Base-by-base conservation (phyloP, 371 early-diverging fungal species). In the Blakeslea trispora region DNA sequence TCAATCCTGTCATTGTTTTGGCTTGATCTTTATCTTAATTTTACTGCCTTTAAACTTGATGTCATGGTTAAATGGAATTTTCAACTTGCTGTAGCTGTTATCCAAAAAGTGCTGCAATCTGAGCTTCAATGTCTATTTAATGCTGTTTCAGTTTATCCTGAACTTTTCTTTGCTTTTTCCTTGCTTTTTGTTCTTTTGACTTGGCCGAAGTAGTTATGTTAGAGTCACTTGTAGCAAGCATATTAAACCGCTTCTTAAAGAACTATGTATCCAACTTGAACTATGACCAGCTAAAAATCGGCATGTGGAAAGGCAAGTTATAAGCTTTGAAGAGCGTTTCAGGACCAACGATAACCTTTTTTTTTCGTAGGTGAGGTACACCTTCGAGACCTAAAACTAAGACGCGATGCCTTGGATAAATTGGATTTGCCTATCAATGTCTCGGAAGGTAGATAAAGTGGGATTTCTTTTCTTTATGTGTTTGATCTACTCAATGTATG, bases 221-320 rank as follows among this genome's bases (percentile, higher is more conserved):
- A 64, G 93, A 92, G 62, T 79, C 84, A 24, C 78, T 92, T 39
- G 82, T 91, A 6, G 88, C 91, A 10, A 83, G 77, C 32, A 77
- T 92, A 34, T 79, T 91, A 46, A 92, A 92, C 63, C 77, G 87
- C 61, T 72, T 93, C 56, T 84, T 94, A 21, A 93, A 93, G 50
- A 90, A 86, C 61, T 93, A 93, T 75, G 91, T 94, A 11, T 88
- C 85, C 48, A 92, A 93, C 68, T 76, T 95, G 18, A 92, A 92
- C 61, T 89, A 89, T 32, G 88, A 88, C 31, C 95, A 95, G 72
- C 81, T 95, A 18, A 90, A 86, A 49, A 81, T 94, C 49, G 93
- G 91, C 14, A 88, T 94, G 37, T 94, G 94, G 94, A 81, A 84
- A 54, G 95, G 93, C 87, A 79, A n/a, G 59, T 14, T 17, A 31